Evolutionary conservation across 805 yeast species (phyloP).

Genomic region (Cyberlindnera mississippiensis): DNA sequence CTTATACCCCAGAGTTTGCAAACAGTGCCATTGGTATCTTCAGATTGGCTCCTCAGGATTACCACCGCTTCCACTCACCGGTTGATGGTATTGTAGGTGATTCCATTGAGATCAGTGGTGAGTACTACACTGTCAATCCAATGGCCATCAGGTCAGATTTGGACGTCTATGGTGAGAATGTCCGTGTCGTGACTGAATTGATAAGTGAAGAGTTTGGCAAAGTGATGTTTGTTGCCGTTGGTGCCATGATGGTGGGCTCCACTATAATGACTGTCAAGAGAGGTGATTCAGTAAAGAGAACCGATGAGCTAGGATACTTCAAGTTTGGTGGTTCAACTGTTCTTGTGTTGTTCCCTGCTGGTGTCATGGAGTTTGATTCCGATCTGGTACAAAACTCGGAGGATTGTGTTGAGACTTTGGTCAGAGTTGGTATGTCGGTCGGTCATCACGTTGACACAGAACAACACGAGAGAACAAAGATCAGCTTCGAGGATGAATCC

Average conservation of each 20-base stretch:
- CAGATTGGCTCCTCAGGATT: slow-evolving; percentile 94
- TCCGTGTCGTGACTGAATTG: slow-evolving; percentile 73
- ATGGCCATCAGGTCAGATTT: slow-evolving; percentile 89
- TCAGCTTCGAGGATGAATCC: slow-evolving; percentile 43
- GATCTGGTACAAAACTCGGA: slow-evolving; percentile 69
- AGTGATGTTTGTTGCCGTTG: slow-evolving; percentile 76
- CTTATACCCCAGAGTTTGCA: slow-evolving; percentile 40
- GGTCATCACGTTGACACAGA: slow-evolving; percentile 60
- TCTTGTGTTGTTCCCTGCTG: slow-evolving; percentile 55
- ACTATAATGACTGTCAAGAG: slow-evolving; percentile 64
- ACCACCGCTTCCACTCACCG: slow-evolving; percentile 89
- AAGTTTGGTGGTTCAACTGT: slow-evolving; percentile 95
- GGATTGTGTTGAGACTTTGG: slow-evolving; percentile 72
- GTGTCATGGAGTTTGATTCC: slow-evolving; percentile 56
- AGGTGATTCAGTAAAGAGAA: slow-evolving; percentile 56
- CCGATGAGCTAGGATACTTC: slow-evolving; percentile 90
- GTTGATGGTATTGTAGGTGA: slow-evolving; percentile 70
- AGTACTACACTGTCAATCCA: slow-evolving; percentile 94
- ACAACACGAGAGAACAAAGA: slow-evolving; percentile 47
- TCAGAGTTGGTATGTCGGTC: slow-evolving; percentile 86
- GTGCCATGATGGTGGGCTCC: slow-evolving; percentile 99
- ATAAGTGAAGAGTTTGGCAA: slow-evolving; percentile 74
- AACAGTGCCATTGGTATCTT: slow-evolving; percentile 64
- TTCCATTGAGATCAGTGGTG: slow-evolving; percentile 73
- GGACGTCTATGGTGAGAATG: slow-evolving; percentile 92